phyloP scores from a whole-genome alignment of 192 early-diverging fungal genomes.

The Backusella psychrophila region DNA sequence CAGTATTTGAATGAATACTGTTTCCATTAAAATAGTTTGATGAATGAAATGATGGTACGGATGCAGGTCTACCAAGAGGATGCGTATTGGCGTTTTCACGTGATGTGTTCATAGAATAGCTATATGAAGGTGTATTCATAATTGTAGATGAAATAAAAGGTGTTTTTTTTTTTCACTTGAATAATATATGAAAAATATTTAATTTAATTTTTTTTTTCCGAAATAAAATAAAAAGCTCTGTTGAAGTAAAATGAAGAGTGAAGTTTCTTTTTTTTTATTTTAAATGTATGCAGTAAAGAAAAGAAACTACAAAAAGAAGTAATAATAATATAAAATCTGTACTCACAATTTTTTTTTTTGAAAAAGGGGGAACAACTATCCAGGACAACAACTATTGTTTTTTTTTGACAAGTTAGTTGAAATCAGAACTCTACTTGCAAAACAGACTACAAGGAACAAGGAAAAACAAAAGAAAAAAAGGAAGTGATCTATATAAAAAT shows the following conservation, averaged over 20 bases:
- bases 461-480: not conserved
- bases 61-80: conserved; percentile 16
- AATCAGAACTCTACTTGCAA: not conserved
- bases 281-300: not conserved
- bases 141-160: not conserved
- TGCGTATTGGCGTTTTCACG: conserved; percentile 18
- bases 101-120: conserved; percentile 2
- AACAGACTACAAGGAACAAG: conserved; percentile 2
- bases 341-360: conserved; percentile 2
- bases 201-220: not conserved
- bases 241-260: not conserved
- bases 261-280: not conserved
- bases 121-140: conserved; percentile 13
- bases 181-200: not conserved
- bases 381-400: conserved; percentile 1
- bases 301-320: not conserved
- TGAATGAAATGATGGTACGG: not conserved
- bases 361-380: not conserved
- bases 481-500: not conserved
- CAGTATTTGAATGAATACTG: not conserved
- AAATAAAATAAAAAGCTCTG: not conserved
- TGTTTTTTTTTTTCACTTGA: not conserved
- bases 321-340: conserved; percentile 2
- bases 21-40: not conserved
- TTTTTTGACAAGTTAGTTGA: conserved; percentile 2